These are phyloP conservation scores for Phialemonium atrogriseum DNA, from an alignment of 2,329 filamentous ascomycete species.

Conservation along the genomic window DNA sequence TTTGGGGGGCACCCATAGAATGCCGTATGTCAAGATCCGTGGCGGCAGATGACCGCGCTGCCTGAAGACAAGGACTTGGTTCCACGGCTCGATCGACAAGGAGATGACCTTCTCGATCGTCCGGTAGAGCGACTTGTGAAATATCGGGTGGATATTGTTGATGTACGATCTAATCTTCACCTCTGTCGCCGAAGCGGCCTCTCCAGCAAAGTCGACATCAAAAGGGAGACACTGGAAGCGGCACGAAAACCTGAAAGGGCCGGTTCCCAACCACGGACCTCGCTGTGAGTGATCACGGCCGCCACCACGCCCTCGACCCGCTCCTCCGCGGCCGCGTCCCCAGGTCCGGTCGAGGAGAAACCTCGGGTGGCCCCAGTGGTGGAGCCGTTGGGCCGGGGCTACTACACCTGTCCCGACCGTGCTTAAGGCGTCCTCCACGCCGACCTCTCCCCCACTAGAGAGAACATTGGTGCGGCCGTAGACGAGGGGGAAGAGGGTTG, in stretches of 20 bases:
- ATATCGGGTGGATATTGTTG: slow-evolving; percentile 10
- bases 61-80: slow-evolving; percentile 2
- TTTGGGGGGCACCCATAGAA: neutral
- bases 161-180: slow-evolving; percentile 9
- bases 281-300: too few species aligned
- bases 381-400: too few species aligned
- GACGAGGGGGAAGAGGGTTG: slow-evolving; percentile 43
- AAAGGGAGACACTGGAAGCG: slow-evolving; percentile 12
- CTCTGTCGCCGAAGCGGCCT: slow-evolving; percentile 3
- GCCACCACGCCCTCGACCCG: too few species aligned
- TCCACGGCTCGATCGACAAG: slow-evolving; percentile 4
- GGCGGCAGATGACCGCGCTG: neutral
- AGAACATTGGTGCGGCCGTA: slow-evolving; percentile 34
- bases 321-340: too few species aligned
- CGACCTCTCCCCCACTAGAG: too few species aligned
- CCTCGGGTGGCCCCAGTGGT: too few species aligned
- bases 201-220: slow-evolving; percentile 7
- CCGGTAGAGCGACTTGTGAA: slow-evolving; percentile 7
- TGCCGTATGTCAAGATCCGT: neutral
- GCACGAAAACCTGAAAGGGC: too few species aligned
- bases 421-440: too few species aligned
- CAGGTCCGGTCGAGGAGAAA: too few species aligned
- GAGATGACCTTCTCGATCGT: slow-evolving; percentile 9
- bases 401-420: too few species aligned
- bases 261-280: too few species aligned